A percentile compares a stretch with the other conserved stretches of the same genome.
phyloP scores from a whole-genome alignment of 768 basidiomycete genomes.

The Tricholoma furcatifolium region DNA sequence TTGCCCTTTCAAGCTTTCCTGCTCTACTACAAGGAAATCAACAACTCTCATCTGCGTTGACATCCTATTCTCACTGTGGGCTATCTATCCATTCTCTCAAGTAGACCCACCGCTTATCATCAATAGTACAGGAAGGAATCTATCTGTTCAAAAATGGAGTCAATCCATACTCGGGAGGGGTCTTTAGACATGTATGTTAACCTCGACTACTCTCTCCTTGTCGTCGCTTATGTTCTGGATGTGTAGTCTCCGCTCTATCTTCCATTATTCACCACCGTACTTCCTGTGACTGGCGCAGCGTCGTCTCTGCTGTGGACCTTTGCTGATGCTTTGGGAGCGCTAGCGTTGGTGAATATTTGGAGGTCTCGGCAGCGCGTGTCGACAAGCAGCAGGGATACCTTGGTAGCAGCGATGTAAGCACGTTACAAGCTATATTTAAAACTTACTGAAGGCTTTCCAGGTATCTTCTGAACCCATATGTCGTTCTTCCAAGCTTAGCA shows the following conservation, averaged over 20 bases:
- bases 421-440: background rate
- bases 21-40: conserved; percentile 62
- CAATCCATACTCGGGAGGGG: conserved; percentile 85
- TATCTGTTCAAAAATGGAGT: conserved; percentile 76
- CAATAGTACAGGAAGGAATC: conserved; percentile 84
- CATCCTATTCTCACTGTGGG: conserved; percentile 76
- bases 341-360: conserved; percentile 69
- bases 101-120: conserved; percentile 4
- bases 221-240: background rate
- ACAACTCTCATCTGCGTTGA: conserved; percentile 79
- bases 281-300: conserved; percentile 49
- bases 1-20: conserved; percentile 51
- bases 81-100: conserved; percentile 12
- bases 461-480: conserved; percentile 89
- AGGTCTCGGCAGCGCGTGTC: conserved; percentile 52
- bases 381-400: conserved; percentile 49
- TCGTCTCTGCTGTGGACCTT: conserved; percentile 69
- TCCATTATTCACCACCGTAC: conserved; percentile 67
- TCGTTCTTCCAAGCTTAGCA: conserved; percentile 76
- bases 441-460: conserved; percentile 35
- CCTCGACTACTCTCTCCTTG: background rate
- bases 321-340: conserved; percentile 66
- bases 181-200: conserved; percentile 77
- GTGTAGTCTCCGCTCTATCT: conserved; percentile 79
- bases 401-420: conserved; percentile 68